Evolutionary conservation across 306 rosid species (phyloP), one percentile per base, ranked within the genome.

Genomic region (Styphnolobium japonicum): DNA sequence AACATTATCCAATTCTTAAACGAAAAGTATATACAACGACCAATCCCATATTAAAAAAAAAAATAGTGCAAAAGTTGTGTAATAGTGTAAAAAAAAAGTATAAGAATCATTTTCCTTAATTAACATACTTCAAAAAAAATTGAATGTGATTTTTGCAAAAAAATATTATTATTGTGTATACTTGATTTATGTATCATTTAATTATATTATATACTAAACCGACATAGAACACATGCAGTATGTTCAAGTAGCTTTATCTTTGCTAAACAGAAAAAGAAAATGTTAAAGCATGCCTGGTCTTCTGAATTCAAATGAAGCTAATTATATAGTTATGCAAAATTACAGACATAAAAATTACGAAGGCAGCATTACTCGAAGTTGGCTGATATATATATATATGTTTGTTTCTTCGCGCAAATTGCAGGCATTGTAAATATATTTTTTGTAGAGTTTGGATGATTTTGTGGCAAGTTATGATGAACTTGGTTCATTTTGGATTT

Each of bases 371-470:
- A 83, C 15, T 31, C 10, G 18, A 77, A 83, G 33, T 73, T 73
- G 77, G 57, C 68, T 0, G 81, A 51, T 83, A 74, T 75, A 67
- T 75, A n/a, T n/a, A n/a, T n/a, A n/a, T n/a, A n/a, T n/a, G n/a
- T n/a, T 18, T 80, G 76, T 73, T 81, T 72, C 67, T 61, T 49
- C 71, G 23, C 27, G 78, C 51, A 60, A 40, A 71, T 65, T 71
- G 86, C 83, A 82, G 80, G 86, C 80, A 86, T 56, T 12, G 84
- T 69, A 79, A 75, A 82, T 61, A 68, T n/a, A 78, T 74, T 45
- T 27, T 60, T 48, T 37, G 65, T 69, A n/a, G n/a, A n/a, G n/a
- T 82, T n/a, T 85, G 88, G 86, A 85, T 43, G 79, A 85, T 74
- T 68, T 74, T 29, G 48, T 82, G 86, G 81, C 84, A 23, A 85